Conservation (phyloP, 164 flowering plant genomes). For the Paratinospora sagittata region DNA sequence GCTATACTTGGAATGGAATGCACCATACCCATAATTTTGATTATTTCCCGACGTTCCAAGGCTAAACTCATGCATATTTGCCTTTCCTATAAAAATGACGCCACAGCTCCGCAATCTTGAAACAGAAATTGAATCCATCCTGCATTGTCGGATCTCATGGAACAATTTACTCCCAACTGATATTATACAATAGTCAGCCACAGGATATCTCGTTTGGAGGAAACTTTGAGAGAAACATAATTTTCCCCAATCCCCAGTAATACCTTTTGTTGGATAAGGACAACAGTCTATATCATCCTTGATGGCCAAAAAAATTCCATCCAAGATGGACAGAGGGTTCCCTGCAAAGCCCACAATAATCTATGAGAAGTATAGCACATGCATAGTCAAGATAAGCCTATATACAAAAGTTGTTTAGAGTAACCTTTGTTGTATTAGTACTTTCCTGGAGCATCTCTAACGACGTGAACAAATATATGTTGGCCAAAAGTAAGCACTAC, state of each 20-base stretch:
- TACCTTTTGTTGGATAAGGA: slow-evolving; percentile 78
- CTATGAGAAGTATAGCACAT: neutral
- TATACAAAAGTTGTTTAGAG: neutral
- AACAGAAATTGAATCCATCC: slow-evolving; percentile 71
- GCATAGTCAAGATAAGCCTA: neutral
- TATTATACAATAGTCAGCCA: slow-evolving; percentile 10
- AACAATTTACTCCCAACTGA: slow-evolving; percentile 84
- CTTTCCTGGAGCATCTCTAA: neutral
- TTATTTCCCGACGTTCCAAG: slow-evolving; percentile 93
- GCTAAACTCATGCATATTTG: slow-evolving; percentile 97
- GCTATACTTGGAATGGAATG: neutral
- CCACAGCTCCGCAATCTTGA: slow-evolving; percentile 85
- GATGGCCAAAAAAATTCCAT: slow-evolving; percentile 86
- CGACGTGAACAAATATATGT: no score
- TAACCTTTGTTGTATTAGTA: neutral
- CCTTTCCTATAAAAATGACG: slow-evolving; percentile 81
- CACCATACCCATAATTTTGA: slow-evolving; percentile 75
- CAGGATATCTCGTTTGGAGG: neutral
- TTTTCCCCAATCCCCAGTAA: neutral
- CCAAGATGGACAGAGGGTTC: slow-evolving; percentile 69
- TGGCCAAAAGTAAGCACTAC: slow-evolving; percentile 27
- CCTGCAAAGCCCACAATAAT: slow-evolving; percentile 41
- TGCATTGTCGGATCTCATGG: slow-evolving; percentile 62
- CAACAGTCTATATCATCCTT: slow-evolving; percentile 93
- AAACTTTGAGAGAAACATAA: neutral